phyloP scores from a whole-genome alignment of 1,284 basidiomycete species.

The Schizopora paradoxa region DNA sequence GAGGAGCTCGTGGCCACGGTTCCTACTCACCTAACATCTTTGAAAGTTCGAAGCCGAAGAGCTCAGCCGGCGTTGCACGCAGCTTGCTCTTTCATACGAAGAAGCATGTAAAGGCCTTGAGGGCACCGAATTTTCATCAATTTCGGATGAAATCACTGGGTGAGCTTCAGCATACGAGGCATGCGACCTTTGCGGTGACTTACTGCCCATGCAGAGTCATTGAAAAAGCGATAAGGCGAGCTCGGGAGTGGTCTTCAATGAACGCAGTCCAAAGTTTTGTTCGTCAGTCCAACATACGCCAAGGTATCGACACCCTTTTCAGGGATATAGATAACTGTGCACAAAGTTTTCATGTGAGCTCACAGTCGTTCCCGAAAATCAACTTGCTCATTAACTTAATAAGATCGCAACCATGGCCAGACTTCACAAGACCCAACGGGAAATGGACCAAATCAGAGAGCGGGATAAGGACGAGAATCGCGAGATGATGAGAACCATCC shows the following conservation, averaged over 20 bases:
- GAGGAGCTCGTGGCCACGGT: not conserved
- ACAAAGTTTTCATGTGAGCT: slow-evolving; percentile 14
- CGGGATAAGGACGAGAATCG: slow-evolving; percentile 36
- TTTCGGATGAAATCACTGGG: slow-evolving; percentile 34
- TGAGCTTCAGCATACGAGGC: slow-evolving; percentile 21
- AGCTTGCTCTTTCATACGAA: slow-evolving; percentile 29
- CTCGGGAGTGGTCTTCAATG: slow-evolving; percentile 34
- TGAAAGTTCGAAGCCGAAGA: slow-evolving; percentile 36
- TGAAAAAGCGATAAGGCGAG: slow-evolving; percentile 28
- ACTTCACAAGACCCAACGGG: slow-evolving; percentile 23
- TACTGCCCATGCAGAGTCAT: slow-evolving; percentile 31
- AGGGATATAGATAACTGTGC: slow-evolving; percentile 34
- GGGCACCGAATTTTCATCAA: slow-evolving; percentile 26
- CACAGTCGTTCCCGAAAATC: not conserved
- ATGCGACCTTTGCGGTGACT: not conserved
- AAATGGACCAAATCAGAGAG: slow-evolving; percentile 27
- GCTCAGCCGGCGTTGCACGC: slow-evolving; percentile 31
- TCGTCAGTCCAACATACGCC: slow-evolving; percentile 34
- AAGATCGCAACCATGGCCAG: slow-evolving; percentile 30
- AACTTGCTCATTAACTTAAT: slow-evolving; percentile 24
- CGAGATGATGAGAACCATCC: slow-evolving; percentile 31
- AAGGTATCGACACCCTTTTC: slow-evolving; percentile 35
- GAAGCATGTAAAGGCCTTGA: slow-evolving; percentile 33
- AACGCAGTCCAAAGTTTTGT: slow-evolving; percentile 35
- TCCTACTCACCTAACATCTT: not conserved